Base-by-base conservation (phyloP, 2,329 filamentous ascomycete genomes). In the Orbilia oligospora region DNA sequence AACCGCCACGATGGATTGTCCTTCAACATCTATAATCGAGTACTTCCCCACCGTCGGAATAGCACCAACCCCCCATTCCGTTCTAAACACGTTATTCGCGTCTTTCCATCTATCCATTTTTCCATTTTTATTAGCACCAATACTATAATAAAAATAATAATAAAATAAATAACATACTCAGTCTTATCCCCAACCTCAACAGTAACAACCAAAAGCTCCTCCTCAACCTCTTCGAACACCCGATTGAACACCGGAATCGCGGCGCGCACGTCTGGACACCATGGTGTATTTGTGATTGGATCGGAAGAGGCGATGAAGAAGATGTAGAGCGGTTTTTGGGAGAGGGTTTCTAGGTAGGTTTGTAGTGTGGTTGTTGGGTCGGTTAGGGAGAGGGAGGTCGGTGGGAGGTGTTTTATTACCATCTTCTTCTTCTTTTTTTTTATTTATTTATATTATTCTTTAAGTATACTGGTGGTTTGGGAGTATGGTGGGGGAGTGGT, bases 241-340 rank as follows among this genome's bases (percentile, higher is more conserved):
- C 81, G 76, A 1, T 82, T 71, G 22, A 85, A 81, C 51, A 82
- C 71, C 0, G 84, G 84, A 68, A 85, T 71, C 0, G 84, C 83
- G 8, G 83, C 83, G 14, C 83, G 82, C 27, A 85, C 85, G 64
- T 85, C 85, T 0, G 85, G 85, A 24, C 85, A 86, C 85, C 85
- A 85, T 3, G 84, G 82, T 70, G 83, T 80, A 6, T 82, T 82
- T 18, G 85, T 85, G 2, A 77, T 76, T 6, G 84, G 82, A 51
- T 85, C 84, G 38, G 82, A 56, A 36, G 83, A 84, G 1, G 85
- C 83, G 38, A 84, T 81, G 80, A 85, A 85, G n/a, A 83, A 81
- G 55, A 85, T 67, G 80, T 84, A 85, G 1, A 83, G 61, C 16
- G 73, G 73, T 1, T 38, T 24, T 5, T 16, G 16, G 6, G 38